A percentile compares a stretch with the other conserved stretches of the same genome.
Conservation (phyloP, 1,139 yeast genomes). For the Kodamaea fungicola region DNA sequence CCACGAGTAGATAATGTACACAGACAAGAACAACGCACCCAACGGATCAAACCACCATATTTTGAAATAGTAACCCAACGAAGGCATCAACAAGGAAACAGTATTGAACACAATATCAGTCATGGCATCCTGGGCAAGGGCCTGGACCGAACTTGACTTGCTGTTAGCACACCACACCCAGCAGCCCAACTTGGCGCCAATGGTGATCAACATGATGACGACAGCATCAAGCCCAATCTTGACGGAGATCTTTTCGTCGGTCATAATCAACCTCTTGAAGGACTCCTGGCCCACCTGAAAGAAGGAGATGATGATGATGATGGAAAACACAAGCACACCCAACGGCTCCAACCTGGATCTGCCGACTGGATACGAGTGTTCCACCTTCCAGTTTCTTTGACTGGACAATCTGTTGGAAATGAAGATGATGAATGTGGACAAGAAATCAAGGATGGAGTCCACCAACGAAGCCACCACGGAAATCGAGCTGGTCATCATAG, state of each 20-base stretch:
- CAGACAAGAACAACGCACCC: constrained; percentile 64
- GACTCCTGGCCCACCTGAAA: constrained; percentile 72
- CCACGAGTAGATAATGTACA: constrained; percentile 68
- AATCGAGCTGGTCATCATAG: constrained; percentile 61
- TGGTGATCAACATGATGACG: constrained; percentile 60
- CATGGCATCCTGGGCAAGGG: constrained; percentile 77
- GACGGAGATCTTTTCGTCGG: constrained; percentile 37
- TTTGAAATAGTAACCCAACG: constrained; percentile 48
- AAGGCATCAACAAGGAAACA: constrained; percentile 69
- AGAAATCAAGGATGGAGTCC: constrained; percentile 70
- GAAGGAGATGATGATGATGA: constrained; percentile 68
- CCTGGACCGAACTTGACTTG: constrained; percentile 67
- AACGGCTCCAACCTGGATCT: constrained; percentile 72
- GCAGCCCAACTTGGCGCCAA: constrained; percentile 56
- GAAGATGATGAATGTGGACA: constrained; percentile 72
- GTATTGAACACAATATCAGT: constrained; percentile 67
- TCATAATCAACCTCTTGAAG: constrained; percentile 29
- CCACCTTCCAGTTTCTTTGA: constrained; percentile 49
- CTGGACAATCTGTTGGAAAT: constrained; percentile 58
- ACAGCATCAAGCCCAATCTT: constrained; percentile 53
- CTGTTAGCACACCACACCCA: constrained; percentile 66
- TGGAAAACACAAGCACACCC: constrained; percentile 71
- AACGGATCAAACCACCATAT: constrained; percentile 74
- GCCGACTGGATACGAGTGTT: constrained; percentile 61
- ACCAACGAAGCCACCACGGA: constrained; percentile 77